Conservation (phyloP, 768 basidiomycete genomes). For the button mushroom (Agaricus bisporus) region DNA sequence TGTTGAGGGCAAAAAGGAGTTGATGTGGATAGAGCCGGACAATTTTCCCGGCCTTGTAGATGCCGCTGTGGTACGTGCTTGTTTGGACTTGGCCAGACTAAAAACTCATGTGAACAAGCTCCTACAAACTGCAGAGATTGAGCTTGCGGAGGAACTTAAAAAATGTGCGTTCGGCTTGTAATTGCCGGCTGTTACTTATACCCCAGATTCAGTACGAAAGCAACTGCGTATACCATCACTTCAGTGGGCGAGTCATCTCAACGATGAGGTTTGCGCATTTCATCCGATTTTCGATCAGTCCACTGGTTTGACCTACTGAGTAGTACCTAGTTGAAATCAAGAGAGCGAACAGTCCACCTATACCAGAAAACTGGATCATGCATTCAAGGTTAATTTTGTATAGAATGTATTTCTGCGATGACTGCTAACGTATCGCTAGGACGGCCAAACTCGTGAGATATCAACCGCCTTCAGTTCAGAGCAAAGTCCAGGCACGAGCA, state of each 20-base stretch:
- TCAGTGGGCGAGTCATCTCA: constrained; percentile 58
- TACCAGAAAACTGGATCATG: constrained; percentile 53
- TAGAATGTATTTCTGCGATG: not conserved
- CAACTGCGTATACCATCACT: constrained; percentile 66
- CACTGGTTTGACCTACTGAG: not conserved
- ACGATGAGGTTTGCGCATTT: constrained; percentile 55
- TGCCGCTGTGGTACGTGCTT: constrained; percentile 50
- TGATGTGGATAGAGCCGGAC: constrained; percentile 57
- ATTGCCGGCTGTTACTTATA: not conserved
- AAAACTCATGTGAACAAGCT: constrained; percentile 34
- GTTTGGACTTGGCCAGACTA: too few species aligned
- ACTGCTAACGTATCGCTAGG: not conserved
- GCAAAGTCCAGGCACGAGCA: constrained; percentile 63
- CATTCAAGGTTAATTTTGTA: constrained; percentile 49
- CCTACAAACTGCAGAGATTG: constrained; percentile 60
- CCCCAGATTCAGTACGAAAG: constrained; percentile 52
- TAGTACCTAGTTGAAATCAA: constrained; percentile 81
- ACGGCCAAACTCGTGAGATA: constrained; percentile 44
- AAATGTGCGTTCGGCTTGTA: constrained; percentile 35
- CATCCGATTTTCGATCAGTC: not conserved
- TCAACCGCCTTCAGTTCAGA: constrained; percentile 61
- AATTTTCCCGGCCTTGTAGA: constrained; percentile 49
- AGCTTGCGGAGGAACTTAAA: constrained; percentile 70
- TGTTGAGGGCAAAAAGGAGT: constrained; percentile 56
- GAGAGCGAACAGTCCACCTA: constrained; percentile 43